Conservation (phyloP, 306 rosid species). For the Pterocarpus santalinus region DNA sequence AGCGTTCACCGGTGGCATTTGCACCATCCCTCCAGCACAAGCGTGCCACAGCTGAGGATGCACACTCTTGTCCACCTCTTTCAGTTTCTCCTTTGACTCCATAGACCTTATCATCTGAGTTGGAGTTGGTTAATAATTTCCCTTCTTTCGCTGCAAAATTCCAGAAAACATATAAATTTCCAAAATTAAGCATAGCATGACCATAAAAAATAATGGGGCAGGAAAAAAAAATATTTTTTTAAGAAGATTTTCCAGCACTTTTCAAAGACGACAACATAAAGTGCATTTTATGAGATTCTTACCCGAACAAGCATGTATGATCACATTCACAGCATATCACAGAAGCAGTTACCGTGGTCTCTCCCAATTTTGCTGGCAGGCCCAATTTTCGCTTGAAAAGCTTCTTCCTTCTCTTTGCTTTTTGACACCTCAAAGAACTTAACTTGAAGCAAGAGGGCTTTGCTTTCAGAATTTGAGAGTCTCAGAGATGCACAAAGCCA, state of each 20-base stretch:
- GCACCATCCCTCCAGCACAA: constrained; percentile 97
- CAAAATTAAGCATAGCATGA: not conserved
- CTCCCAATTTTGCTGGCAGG: constrained; percentile 18
- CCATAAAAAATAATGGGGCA: not conserved
- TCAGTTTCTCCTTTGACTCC: constrained; percentile 80
- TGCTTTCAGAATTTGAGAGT: constrained; percentile 9
- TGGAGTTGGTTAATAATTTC: not conserved
- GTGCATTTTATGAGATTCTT: constrained; percentile 33
- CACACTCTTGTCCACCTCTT: constrained; percentile 72
- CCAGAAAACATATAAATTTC: constrained; percentile 41
- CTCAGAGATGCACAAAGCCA: not conserved
- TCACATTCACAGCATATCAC: constrained; percentile 21
- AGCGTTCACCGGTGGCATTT: constrained; percentile 79
- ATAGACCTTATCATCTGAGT: constrained; percentile 82
- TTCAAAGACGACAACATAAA: not conserved
- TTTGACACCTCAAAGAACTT: not conserved
- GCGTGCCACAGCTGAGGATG: constrained; percentile 97
- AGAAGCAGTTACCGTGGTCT: constrained; percentile 6
- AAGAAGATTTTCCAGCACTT: not conserved
- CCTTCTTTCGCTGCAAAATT: constrained; percentile 39
- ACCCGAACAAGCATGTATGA: constrained; percentile 50
- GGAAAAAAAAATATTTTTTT: not conserved
- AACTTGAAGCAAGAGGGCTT: not conserved
- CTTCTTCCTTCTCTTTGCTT: not conserved
- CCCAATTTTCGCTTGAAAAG: constrained; percentile 18